These are phyloP conservation scores for Tricholoma sp. DNA, from an alignment of 768 basidiomycete species.

Conservation along the genomic window DNA sequence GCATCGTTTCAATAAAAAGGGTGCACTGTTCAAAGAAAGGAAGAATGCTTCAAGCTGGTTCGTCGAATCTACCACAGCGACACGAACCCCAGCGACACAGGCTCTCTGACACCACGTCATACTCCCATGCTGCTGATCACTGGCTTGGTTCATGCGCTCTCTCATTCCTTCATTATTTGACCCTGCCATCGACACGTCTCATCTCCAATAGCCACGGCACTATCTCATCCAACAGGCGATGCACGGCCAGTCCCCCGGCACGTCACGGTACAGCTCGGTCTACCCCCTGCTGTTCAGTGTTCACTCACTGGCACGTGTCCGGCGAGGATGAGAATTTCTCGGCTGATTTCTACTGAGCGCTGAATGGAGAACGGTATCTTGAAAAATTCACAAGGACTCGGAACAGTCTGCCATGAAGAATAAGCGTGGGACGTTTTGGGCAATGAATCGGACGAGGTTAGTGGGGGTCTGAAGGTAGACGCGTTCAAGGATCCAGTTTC, in stretches of 20 bases:
- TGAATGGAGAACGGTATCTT: not conserved
- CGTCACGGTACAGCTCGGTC: not conserved
- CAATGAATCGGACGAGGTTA: too few species aligned
- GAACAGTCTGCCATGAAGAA: not conserved
- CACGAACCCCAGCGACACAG: too few species aligned
- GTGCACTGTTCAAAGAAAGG: too few species aligned
- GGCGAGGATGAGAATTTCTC: not conserved
- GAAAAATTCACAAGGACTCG: not conserved
- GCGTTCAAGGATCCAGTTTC: too few species aligned
- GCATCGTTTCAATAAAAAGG: too few species aligned
- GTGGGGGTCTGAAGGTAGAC: too few species aligned
- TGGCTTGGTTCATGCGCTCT: slow-evolving; percentile 1
- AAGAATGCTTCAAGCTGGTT: too few species aligned
- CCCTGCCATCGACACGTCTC: too few species aligned
- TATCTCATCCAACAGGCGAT: not conserved
- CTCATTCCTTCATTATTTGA: not conserved
- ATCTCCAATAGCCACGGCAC: not conserved
- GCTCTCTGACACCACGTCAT: too few species aligned
- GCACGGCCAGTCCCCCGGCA: not conserved
- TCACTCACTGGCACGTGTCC: too few species aligned
- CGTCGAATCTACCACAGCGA: too few species aligned
- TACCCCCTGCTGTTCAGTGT: not conserved
- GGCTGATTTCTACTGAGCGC: not conserved
- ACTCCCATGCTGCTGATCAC: not conserved
- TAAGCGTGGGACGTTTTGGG: not conserved